Base-by-base conservation (phyloP, 2,329 filamentous ascomycete species). In the Coniochaeta hoffmannii region DNA sequence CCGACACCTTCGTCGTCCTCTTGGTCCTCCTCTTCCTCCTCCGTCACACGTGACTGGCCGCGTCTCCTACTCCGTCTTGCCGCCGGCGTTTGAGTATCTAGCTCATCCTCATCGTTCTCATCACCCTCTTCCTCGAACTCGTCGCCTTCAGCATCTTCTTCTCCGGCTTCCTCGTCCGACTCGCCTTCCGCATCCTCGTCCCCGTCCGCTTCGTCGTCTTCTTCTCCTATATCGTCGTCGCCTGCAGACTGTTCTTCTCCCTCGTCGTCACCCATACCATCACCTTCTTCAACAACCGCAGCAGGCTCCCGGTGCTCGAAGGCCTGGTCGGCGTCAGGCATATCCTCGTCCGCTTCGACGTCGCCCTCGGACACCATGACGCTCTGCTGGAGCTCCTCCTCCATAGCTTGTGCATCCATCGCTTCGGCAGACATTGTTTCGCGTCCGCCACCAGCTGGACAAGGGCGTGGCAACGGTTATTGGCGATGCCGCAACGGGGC, bases 301-400 rank as follows among this genome's bases (percentile, higher is more conserved):
- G 32, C 30, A 17, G 63, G 62, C 12, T 46, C 41, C 22, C 26
- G 19, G 22, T n/a, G 14, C 12, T n/a, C 41, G 12, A 46, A 9
- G 8, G 11, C 41, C 22, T 28, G 22, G 12, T 46, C 41, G 11
- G 41, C 41, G 24, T 46, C 41, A 9, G 64, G 63, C 53, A 68
- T 61, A 26, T 66, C 63, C 34, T 66, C 64, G 28, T 63, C 62
- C 9, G 59, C 56, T 35, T 61, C 58, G 51, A 66, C 68, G 49
- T 73, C 69, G 26, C 75, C 76, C 56, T 79, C 77, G 6, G 78
- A 79, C 55, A 76, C 71, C 60, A 78, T 70, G 44, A 75, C 76
- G 65, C 78, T 81, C 62, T 80, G 77, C 63, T 82, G 80, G 56
- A 81, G 71, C 66, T 82, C 77, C 57, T 83, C 79, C 65, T 82